Conservation (phyloP, 202 grass and related monocot species). For the Panicum hallii region DNA sequence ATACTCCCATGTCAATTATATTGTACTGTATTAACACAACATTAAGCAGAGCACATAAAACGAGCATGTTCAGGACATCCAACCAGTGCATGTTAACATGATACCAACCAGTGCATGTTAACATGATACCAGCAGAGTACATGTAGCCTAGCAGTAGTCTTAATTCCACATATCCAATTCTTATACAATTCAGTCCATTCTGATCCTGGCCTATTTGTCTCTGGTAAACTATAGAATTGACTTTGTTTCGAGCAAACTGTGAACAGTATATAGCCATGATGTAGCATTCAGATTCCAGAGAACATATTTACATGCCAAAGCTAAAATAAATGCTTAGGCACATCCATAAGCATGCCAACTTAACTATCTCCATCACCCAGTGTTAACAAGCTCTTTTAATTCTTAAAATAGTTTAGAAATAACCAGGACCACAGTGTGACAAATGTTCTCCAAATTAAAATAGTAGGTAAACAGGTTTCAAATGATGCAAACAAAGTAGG, state of each 20-base stretch:
- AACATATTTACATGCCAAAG: not conserved
- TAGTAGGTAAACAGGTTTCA: not conserved
- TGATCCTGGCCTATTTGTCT: not conserved
- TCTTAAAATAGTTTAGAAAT: not conserved
- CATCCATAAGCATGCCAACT: not conserved
- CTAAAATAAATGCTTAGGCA: not conserved
- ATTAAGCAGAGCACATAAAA: conserved; percentile 33
- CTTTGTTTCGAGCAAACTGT: not conserved
- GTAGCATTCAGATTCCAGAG: not conserved
- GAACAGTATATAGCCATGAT: not conserved
- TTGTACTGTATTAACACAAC: conserved; percentile 1
- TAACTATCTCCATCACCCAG: not conserved
- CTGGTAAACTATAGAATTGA: not conserved
- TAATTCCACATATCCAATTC: not conserved
- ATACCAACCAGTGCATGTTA: not conserved
- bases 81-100: not conserved
- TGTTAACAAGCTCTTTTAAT: not conserved
- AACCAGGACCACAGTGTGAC: not conserved
- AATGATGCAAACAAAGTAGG: not conserved
- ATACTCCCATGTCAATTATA: conserved; percentile 25
- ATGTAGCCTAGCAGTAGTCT: not conserved
- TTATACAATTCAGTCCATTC: not conserved
- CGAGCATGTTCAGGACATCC: conserved; percentile 12
- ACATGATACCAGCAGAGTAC: not conserved
- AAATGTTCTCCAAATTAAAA: conserved; percentile 8